Conservation (phyloP, 129 eudicot genomes). For the Flaveria robusta region DNA sequence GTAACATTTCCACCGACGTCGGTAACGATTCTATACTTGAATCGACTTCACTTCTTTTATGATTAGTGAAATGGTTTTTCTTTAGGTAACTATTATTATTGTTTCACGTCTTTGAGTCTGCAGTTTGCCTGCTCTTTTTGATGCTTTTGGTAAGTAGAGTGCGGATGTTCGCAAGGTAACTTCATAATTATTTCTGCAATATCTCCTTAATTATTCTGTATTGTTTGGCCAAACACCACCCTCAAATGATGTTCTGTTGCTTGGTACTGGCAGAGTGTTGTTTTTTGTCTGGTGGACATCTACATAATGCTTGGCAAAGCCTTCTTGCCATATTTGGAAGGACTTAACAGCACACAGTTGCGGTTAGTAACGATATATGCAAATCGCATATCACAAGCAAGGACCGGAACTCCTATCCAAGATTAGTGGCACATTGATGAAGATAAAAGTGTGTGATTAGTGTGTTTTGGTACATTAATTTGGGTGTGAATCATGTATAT, state of each 20-base stretch:
- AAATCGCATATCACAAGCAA: conserved; percentile 92
- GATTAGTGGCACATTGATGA: conserved; percentile 31
- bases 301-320: conserved; percentile 94
- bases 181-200: neutral
- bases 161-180: conserved; percentile 97
- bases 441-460: conserved; percentile 21
- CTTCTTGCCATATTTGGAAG: conserved; percentile 85
- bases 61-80: too few relatives aligned
- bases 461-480: conserved; percentile 24
- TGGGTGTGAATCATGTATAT: conserved; percentile 36
- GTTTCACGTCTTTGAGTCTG: too few relatives aligned
- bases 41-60: too few relatives aligned
- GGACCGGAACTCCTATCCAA: conserved; percentile 75
- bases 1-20: too few relatives aligned
- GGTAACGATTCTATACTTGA: too few relatives aligned
- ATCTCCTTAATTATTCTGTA: neutral
- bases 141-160: conserved; percentile 95
- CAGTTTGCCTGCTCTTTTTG: conserved; percentile 92
- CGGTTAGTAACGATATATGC: conserved; percentile 95
- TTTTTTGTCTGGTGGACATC: conserved; percentile 93
- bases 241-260: conserved; percentile 20
- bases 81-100: too few relatives aligned
- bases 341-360: conserved; percentile 88
- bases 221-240: neutral
- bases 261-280: conserved; percentile 76